These are phyloP conservation scores for Beta macrorhiza DNA, from an alignment of 179 eudicot species.

Conservation along the genomic window DNA sequence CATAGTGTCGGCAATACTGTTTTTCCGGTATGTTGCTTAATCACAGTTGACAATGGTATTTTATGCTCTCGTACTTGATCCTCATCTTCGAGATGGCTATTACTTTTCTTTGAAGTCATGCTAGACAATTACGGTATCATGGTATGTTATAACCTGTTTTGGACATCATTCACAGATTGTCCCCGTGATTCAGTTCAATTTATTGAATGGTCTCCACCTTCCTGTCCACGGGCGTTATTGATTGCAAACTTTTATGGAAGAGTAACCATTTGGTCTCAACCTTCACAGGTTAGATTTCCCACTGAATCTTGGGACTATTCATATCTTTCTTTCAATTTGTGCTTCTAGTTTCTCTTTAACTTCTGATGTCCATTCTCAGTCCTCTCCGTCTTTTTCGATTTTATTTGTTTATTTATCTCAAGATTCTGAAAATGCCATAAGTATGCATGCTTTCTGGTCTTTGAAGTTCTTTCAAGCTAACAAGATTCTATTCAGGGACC, in stretches of 20 bases:
- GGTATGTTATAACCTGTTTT: constrained; percentile 2
- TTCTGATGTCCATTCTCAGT: no score
- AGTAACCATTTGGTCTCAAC: constrained; percentile 91
- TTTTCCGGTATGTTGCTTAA: background rate
- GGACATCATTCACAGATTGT: constrained; percentile 51
- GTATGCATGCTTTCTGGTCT: background rate
- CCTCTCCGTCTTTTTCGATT: background rate
- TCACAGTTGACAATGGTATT: background rate
- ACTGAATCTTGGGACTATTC: background rate
- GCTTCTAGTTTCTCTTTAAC: background rate
- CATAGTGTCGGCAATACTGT: background rate
- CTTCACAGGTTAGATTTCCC: constrained; percentile 58
- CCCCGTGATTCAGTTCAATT: constrained; percentile 99
- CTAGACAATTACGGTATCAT: background rate
- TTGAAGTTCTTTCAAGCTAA: constrained; percentile 6
- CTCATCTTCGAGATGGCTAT: background rate
- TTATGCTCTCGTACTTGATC: background rate
- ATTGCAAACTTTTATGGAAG: constrained; percentile 93
- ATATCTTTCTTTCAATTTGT: background rate
- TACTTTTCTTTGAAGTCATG: constrained; percentile 4
- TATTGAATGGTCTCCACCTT: constrained; percentile 96
- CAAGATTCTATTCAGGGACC: constrained; percentile 52
- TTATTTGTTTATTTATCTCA: background rate
- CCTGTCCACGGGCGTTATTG: constrained; percentile 82
- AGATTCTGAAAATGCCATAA: background rate